Evolutionary conservation across 306 rosid genomes (phyloP), one percentile per base, ranked within the genome.

Genomic region (Hippophae rhamnoides): DNA sequence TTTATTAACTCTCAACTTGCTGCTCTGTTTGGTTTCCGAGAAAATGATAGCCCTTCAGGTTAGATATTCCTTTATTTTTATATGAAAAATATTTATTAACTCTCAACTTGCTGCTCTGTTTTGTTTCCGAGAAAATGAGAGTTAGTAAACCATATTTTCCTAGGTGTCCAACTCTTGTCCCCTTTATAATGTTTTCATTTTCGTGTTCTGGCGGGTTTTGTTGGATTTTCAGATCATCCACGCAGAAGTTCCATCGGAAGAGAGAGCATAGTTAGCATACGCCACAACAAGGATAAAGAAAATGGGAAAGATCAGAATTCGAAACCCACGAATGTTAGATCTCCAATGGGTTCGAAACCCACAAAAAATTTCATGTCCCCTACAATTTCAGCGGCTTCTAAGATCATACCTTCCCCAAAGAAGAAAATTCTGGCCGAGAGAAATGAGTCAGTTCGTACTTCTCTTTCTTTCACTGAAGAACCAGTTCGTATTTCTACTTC

Each of bases 361-460:
- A n/a, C 82, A 10, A 89, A 84, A 75, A 69, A 84, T 69, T 90
- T 90, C 72, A 90, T 90, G 95, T 80, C 90, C 48, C 90, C 97
- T 1, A 90, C 95, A 27, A 84, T 90, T 47, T 90, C 97, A 18
- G 97, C 97, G 11, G 76, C 94, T 14, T 76, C 72, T 54, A 90
- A 90, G 86, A 13, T 86, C 52, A 55, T 74, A 0, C 68, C 68
- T 18, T 86, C 95, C 18, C 97, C 95, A 4, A 81, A 75, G 70
- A 90, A 86, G 82, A 90, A 81, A 58, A 61, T 90, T 48, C 72
- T 90, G 8, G 42, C 41, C 0, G 95, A 90, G 68, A 71, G 83
- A 77, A 90, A 90, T 26, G 97, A 84, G 68, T 18, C 79, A 10
- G 73, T 53, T 63, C 74, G 75, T 9, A 52, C 71, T 52, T 76